Evolutionary conservation across 83 land plant species (phyloP), one percentile per base, ranked within the genome.

Genomic region (Picea abies): DNA sequence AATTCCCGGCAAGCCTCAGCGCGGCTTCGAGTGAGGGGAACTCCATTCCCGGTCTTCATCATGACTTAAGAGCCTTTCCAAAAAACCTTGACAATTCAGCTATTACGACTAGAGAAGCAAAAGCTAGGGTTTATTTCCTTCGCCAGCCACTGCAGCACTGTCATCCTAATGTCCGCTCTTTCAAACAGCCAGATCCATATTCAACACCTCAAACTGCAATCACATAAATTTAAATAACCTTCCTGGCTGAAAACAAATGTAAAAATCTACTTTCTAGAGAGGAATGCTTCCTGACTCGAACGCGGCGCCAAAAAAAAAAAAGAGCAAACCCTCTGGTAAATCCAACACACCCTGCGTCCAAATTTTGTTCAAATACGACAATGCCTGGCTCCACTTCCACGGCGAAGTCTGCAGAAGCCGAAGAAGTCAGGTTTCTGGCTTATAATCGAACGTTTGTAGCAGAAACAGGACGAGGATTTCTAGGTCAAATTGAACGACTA

Each of bases 1-100:
- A 58, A 73, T n/a, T 73, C 77, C 23, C 77, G 77, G 26, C 77
- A 73, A 10, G 77, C 19, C 10, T 73, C 77, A 23, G 56, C 39
- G 56, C 77, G 77, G 77, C 77, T 73, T 49, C 77, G 77, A 16
- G 56, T 73, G 56, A 11, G 15, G 23, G 8, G 47, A 9, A 73
- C 77, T 9, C 56, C 29, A 39, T 39, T 39, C 41, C 5, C 41
- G 5, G 3, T 39, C 41, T 39, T 39, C 41, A 39, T 39, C 47
- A 44, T 44, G 47, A 44, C 8, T 44, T 44, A 44, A 44, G 6
- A 44, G 47, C 39, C 39, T 37, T 0, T 37, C 22, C 23, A 2
- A 20, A 73, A 72, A 44, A n/a, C 26, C 49, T 23, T 39, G 9
- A 44, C 20, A 20, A 22, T 5, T 19, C 11, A 11, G 0, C 52